Base-by-base conservation (phyloP, 371 early-diverging fungal genomes). In the Phascolomyces articulosus region DNA sequence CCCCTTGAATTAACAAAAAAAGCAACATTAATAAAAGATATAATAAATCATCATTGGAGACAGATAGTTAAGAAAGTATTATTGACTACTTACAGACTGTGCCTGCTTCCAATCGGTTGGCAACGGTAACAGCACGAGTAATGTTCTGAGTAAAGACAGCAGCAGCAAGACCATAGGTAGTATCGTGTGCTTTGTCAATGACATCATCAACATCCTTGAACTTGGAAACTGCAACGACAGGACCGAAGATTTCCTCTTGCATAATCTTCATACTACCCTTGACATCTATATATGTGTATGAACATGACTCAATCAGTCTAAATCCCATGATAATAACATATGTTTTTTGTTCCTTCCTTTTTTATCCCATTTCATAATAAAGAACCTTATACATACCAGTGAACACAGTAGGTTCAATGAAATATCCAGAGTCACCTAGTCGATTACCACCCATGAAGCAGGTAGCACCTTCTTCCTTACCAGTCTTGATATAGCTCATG, bases 191-290 rank as follows among this genome's bases (percentile, higher is more conserved):
- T 48, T 82, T 72, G 29, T 77, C 69, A 16, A 96, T 41, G 3
- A 91, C 94, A 73, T 91, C 90, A 0, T 89, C 90, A 34, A 87
- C 85, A 27, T 79, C 73, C 2, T 78, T 65, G 68, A 94, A 94
- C 58, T 75, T 84, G 71, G 82, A 84, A 16, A 92, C 75, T 13
- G 85, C 88, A 6, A 88, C 87, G 24, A 94, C 87, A 13, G 94
- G 94, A 13, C 94, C 94, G 72, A 93, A 94, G 18, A 89, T 92
- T 70, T 94, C 94, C 64, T 92, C 90, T 26, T 71, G 74, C 24
- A 86, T 78, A 63, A 91, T 86, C n/a, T n/a, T 70, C 88, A 91
- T 90, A 76, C 47, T 79, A 66, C 86, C 79, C 57, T 53, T 62
- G 40, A 61, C 63, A 57, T 62, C 58, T 58, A 56, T 51, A 26